Percentiles rank a stretch among this genome's conserved stretches.
Evolutionary conservation across 2,329 filamentous ascomycete species (phyloP).

Genomic region (Blastomyces gilchristii): DNA sequence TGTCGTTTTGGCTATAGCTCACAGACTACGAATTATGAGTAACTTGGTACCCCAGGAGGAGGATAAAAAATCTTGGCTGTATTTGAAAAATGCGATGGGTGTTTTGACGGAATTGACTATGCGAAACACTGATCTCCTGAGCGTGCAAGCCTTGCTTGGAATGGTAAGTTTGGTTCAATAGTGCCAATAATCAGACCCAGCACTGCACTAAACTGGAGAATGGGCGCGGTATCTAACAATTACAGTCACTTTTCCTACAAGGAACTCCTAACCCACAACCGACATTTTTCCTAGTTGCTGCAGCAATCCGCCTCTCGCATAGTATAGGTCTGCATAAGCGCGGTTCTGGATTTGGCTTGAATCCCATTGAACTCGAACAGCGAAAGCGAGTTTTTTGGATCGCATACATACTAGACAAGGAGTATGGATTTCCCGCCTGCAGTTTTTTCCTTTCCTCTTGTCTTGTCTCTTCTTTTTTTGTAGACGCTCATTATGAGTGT

Average conservation of each 20-base stretch:
- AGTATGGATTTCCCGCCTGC: slow-evolving; percentile 35
- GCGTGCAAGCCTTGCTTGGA: slow-evolving; percentile 84
- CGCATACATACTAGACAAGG: slow-evolving; percentile 62
- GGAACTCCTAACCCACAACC: slow-evolving; percentile 95
- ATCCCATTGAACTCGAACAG: slow-evolving; percentile 89
- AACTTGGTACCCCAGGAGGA: slow-evolving; percentile 83
- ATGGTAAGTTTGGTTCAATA: slow-evolving; percentile 47
- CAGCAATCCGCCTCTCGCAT: slow-evolving; percentile 81
- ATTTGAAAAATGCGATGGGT: slow-evolving; percentile 92
- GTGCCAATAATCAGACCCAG: not conserved
- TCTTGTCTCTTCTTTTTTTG: not conserved
- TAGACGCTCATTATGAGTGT: not conserved
- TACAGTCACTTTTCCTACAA: slow-evolving; percentile 72
- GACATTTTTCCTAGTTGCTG: slow-evolving; percentile 79
- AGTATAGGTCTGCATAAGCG: slow-evolving; percentile 93
- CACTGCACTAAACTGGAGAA: not conserved
- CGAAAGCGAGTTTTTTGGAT: slow-evolving; percentile 71
- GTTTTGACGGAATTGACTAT: slow-evolving; percentile 88
- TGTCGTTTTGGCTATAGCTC: slow-evolving; percentile 82
- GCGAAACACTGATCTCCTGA: slow-evolving; percentile 89
- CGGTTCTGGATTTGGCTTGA: slow-evolving; percentile 84
- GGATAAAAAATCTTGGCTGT: slow-evolving; percentile 88
- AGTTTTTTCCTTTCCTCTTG: too few relatives aligned
- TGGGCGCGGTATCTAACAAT: not conserved
- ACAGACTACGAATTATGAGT: slow-evolving; percentile 88